Evolutionary conservation across 495 filamentous ascomycete species (phyloP).

Genomic region (Penicillium riverlandense): DNA sequence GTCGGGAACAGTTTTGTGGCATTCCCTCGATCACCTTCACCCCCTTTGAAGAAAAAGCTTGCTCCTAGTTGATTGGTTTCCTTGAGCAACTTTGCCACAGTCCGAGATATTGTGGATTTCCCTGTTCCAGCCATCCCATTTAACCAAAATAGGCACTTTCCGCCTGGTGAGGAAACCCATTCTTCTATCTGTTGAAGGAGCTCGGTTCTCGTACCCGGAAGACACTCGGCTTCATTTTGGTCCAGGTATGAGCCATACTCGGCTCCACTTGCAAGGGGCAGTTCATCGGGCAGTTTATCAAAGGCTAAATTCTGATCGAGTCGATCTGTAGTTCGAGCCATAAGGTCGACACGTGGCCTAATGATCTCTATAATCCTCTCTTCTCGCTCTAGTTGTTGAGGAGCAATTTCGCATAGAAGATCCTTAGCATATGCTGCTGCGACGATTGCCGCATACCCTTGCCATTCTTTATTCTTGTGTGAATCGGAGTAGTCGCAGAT

Average conservation of each 20-base stretch:
- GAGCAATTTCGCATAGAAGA: no score
- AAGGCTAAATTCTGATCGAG: no score
- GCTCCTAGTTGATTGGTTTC: slow-evolving; percentile 14
- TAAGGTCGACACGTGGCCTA: no score
- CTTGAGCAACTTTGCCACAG: slow-evolving; percentile 13
- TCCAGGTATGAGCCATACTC: slow-evolving; percentile 16
- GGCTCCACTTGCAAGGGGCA: slow-evolving; percentile 2
- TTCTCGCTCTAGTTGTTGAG: no score
- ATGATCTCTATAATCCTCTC: no score
- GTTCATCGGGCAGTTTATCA: no score
- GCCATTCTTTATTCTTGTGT: no score
- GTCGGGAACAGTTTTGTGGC: slow-evolving; percentile 38
- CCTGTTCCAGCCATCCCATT: slow-evolving; percentile 37
- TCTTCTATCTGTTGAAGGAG: slow-evolving; percentile 20
- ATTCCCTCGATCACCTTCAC: slow-evolving; percentile 32
- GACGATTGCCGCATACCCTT: no score
- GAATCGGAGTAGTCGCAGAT: no score
- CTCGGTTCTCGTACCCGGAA: slow-evolving; percentile 24
- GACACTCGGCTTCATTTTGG: slow-evolving; percentile 21
- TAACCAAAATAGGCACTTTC: slow-evolving; percentile 35
- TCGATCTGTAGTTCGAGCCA: no score
- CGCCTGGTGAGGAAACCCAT: slow-evolving; percentile 16
- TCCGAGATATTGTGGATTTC: slow-evolving; percentile 37
- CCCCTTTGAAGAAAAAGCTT: slow-evolving; percentile 49
- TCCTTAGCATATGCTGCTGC: no score